Evolutionary conservation across 305 asterid genomes (phyloP).

Genomic region (Solanum chacoense): DNA sequence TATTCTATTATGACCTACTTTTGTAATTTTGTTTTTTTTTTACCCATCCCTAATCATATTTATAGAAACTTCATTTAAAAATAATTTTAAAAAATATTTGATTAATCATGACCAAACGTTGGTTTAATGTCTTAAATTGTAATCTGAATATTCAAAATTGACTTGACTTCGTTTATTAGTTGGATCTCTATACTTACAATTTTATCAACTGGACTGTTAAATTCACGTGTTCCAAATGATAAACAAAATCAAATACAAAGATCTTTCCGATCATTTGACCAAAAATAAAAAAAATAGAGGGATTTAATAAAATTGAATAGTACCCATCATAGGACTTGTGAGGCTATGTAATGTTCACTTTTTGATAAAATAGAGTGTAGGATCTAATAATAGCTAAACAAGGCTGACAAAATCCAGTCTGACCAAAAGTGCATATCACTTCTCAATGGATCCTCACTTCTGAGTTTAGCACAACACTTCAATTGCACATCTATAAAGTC

Average conservation of each 20-base stretch:
- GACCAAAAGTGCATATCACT: background rate
- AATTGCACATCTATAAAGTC: background rate
- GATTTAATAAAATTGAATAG: constrained; percentile 19
- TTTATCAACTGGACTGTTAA: background rate
- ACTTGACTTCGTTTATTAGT: no score
- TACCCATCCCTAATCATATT: background rate
- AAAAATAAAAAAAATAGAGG: no score
- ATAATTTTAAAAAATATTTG: background rate
- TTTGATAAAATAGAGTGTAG: background rate
- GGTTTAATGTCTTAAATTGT: background rate
- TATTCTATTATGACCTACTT: background rate
- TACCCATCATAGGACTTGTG: constrained; percentile 43
- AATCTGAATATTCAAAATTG: no score
- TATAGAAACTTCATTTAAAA: no score
- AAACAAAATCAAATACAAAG: no score
- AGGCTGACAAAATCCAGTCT: background rate
- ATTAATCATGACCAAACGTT: background rate
- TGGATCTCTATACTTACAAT: no score
- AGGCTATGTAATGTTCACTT: background rate
- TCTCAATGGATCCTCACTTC: background rate
- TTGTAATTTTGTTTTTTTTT: background rate
- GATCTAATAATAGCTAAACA: background rate
- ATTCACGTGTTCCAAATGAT: no score
- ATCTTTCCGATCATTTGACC: background rate
- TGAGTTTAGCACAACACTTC: background rate